A percentile compares a stretch with the other conserved stretches of the same genome.
These are phyloP conservation scores for Boletus sp. DNA, from an alignment of 1,284 basidiomycete genomes.

Conservation along the genomic window DNA sequence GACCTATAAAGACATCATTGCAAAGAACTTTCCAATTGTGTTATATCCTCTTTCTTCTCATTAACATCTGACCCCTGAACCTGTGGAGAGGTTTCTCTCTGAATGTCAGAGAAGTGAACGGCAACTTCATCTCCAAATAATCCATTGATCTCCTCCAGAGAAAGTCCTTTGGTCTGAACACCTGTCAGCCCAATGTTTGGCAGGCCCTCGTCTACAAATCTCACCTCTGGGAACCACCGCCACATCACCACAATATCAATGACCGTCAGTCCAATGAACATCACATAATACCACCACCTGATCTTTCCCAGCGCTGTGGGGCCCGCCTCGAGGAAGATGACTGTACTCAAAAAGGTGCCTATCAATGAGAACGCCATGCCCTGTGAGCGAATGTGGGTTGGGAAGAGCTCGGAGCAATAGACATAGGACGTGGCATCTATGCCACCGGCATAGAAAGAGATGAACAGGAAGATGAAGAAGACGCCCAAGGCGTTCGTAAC, in stretches of 20 bases:
- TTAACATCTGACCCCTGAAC: neutral
- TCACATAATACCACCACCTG: neutral
- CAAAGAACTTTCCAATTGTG: neutral
- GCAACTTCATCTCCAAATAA: neutral
- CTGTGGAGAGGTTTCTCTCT: neutral
- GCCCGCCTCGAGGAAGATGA: slow-evolving; percentile 7
- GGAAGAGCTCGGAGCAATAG: slow-evolving; percentile 20
- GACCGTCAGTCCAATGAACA: neutral
- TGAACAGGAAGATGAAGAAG: neutral
- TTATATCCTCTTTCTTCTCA: neutral
- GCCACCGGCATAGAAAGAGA: slow-evolving; percentile 3
- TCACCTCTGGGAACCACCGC: slow-evolving; percentile 10
- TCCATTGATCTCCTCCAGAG: neutral
- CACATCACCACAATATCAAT: neutral
- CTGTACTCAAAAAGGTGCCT: slow-evolving; percentile 15
- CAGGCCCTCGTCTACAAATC: neutral
- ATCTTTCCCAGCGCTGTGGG: neutral
- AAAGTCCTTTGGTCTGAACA: neutral
- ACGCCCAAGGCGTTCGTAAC: neutral
- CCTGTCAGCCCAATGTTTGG: neutral
- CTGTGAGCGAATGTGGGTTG: slow-evolving; percentile 13
- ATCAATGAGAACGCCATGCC: slow-evolving; percentile 22
- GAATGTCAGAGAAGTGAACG: neutral
- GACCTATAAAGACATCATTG: neutral
- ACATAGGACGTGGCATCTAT: slow-evolving; percentile 10